Conservation (phyloP, 176 grass and related monocot genomes). For the Tillandsia leiboldiana region DNA sequence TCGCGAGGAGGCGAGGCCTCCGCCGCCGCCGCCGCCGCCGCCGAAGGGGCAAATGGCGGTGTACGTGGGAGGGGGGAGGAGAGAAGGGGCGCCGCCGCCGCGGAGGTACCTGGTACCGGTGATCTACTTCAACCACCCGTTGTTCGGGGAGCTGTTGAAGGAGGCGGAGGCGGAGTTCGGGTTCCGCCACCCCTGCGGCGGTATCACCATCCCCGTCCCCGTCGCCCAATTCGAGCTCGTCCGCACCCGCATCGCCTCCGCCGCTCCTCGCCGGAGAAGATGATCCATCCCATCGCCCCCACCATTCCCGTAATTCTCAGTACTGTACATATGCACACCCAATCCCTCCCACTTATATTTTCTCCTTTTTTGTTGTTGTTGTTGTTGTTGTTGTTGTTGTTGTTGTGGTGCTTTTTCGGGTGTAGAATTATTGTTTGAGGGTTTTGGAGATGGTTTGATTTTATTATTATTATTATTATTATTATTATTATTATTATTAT, state of each 20-base stretch:
- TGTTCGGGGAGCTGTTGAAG: constrained; percentile 71
- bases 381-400: no score
- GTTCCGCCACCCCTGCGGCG: constrained; percentile 68
- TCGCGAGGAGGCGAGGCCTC: not conserved
- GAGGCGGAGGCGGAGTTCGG: constrained; percentile 95
- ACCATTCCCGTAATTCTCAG: not conserved
- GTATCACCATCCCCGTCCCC: constrained; percentile 92
- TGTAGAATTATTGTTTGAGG: no score
- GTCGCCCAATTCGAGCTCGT: constrained; percentile 60
- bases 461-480: no score
- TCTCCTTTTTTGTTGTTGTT: no score
- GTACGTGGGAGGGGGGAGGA: constrained; percentile 46
- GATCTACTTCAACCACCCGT: constrained; percentile 91
- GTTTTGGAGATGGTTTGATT: no score
- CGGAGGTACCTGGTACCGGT: constrained; percentile 73
- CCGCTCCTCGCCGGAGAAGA: constrained; percentile 8
- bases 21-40: constrained; percentile 1
- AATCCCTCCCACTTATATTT: no score
- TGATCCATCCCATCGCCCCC: not conserved
- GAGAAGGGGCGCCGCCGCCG: constrained; percentile 18
- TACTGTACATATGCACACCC: no score
- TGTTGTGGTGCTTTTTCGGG: no score
- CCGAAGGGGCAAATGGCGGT: constrained; percentile 92
- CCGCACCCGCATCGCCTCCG: constrained; percentile 36
- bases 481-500: no score